Evolutionary conservation across 78 protist species (phyloP), one percentile per base, ranked within the genome.

Genomic region (Dictyostelium firmibasis): DNA sequence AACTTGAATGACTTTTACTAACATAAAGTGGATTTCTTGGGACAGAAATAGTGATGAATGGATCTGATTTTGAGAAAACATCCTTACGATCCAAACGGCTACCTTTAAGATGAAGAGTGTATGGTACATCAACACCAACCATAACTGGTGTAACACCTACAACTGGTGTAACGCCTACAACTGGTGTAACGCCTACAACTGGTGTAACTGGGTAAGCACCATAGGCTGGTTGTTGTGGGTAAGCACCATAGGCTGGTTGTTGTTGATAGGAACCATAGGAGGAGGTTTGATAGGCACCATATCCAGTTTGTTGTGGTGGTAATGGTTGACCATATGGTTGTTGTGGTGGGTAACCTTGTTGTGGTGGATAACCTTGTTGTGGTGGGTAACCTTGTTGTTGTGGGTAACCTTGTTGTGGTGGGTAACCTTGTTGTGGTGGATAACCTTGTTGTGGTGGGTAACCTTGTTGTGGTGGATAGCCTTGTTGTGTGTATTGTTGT

Each of bases 1-100:
- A 64, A 31, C 76, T 69, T 0, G 53, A 62, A 29, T 20, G 14
- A 50, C 25, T 14, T 47, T 79, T 79, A 13, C 85, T 47, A 38
- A 47, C 69, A 0, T 82, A 82, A 20, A 82, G 67, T 57, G 86
- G 86, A n/a, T 64, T 89, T 81, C 83, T 81, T 78, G 94, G 94
- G 4, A 89, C 87, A 20, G 88, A 81, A 23, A 89, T 81, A n/a
- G 94, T 89, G 4, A 89, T 4, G 75, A 89, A 89, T 89, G 94
- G 94, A 47, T 89, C 94, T 44, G 83, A 67, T 47, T 89, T 89
- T 14, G 94, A 89, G 44, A 89, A 81, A 16, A 89, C 77, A 69
- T 89, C 94, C 35, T 89, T 89, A 33, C 94, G 33, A 35, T 89
- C 94, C 6, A 89, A 50, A 16, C 87, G 29, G n/a, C 47, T 41